These are phyloP conservation scores for Acrocalymma vagum DNA, from an alignment of 2,329 filamentous ascomycete species.

Conservation along the genomic window DNA sequence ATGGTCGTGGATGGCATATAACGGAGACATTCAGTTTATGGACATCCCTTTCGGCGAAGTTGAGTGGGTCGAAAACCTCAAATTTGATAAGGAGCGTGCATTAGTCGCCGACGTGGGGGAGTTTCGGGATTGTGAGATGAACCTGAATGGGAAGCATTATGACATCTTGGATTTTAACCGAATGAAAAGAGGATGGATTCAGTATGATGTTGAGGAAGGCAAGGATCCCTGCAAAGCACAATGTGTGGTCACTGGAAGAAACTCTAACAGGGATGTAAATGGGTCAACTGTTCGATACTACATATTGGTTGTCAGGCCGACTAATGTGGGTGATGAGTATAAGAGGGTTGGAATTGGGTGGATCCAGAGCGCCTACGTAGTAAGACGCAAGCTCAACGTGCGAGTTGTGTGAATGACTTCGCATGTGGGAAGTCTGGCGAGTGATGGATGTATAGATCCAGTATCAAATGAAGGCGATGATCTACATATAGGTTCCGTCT, in stretches of 20 bases:
- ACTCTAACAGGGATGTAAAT: not conserved
- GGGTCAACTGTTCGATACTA: constrained; percentile 7
- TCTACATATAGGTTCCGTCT: too few relatives aligned
- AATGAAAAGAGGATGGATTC: constrained; percentile 13
- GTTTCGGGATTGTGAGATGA: constrained; percentile 7
- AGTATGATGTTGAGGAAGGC: constrained; percentile 8
- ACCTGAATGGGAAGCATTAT: constrained; percentile 6
- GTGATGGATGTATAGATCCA: too few relatives aligned
- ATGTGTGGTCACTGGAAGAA: constrained; percentile 20
- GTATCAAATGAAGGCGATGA: too few relatives aligned
- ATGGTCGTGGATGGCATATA: constrained; percentile 16
- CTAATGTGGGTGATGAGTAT: constrained; percentile 7
- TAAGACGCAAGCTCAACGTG: constrained; percentile 4
- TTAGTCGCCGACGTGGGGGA: constrained; percentile 10
- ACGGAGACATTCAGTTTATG: not conserved
- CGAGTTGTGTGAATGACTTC: constrained; percentile 11
- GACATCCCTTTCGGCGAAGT: not conserved
- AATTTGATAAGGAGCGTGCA: constrained; percentile 5
- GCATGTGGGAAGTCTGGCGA: too few relatives aligned
- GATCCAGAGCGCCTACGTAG: constrained; percentile 6
- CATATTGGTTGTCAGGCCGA: constrained; percentile 10
- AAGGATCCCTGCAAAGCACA: constrained; percentile 8
- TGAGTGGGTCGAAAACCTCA: not conserved
- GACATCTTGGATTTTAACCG: constrained; percentile 5
- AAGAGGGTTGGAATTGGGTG: constrained; percentile 14